phyloP scores from a whole-genome alignment of 2,329 filamentous ascomycete genomes.

The Trichophyton simii region DNA sequence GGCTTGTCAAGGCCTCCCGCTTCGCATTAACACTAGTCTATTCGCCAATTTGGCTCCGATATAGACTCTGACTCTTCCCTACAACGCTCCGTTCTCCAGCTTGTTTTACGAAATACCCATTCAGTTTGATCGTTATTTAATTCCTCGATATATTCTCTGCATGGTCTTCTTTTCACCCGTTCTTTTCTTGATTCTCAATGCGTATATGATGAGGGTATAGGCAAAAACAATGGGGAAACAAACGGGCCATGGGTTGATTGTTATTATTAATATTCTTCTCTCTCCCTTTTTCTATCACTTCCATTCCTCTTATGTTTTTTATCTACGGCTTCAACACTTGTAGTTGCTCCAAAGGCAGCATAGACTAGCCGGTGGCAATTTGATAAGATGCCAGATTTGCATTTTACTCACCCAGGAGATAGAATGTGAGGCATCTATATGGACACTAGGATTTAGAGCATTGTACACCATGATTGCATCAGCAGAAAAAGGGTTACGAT shows the following conservation, averaged over 20 bases:
- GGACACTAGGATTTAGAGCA: neutral
- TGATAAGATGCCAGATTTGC: neutral
- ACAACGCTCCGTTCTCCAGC: neutral
- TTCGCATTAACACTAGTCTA: slow-evolving; percentile 6
- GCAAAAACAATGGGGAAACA: neutral
- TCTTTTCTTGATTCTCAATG: neutral
- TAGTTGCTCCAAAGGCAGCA: neutral
- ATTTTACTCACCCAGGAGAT: neutral
- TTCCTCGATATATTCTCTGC: neutral
- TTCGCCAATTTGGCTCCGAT: neutral
- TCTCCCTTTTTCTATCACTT: neutral
- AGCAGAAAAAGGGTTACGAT: neutral
- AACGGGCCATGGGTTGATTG: neutral
- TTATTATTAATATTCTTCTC: neutral
- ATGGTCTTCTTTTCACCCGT: neutral
- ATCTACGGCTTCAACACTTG: neutral
- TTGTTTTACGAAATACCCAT: slow-evolving; percentile 8
- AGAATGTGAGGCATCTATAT: neutral
- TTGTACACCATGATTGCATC: neutral
- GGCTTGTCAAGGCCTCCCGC: slow-evolving; percentile 29
- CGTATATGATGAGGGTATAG: neutral
- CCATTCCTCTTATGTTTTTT: neutral
- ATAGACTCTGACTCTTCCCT: neutral
- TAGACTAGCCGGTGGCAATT: neutral
- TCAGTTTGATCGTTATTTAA: neutral